phyloP scores from a whole-genome alignment of 768 basidiomycete species.

The Xerocomellus chrysenteron region DNA sequence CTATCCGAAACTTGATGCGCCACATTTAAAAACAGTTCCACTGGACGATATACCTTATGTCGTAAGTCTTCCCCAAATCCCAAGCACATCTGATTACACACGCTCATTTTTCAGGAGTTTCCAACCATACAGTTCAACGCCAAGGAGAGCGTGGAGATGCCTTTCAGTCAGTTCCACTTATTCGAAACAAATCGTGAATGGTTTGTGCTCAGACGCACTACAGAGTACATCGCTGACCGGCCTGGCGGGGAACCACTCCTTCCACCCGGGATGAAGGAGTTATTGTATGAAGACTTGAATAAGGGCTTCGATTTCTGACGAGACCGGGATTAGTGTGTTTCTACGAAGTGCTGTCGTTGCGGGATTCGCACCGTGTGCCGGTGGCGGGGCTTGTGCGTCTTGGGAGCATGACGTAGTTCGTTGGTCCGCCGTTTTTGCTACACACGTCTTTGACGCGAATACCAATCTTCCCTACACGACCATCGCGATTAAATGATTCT shows the following conservation, averaged over 20 bases:
- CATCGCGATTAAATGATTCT: background rate
- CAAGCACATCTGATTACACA: background rate
- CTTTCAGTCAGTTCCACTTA: constrained; percentile 66
- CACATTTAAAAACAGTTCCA: constrained; percentile 40
- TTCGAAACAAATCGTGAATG: background rate
- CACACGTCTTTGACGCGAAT: background rate
- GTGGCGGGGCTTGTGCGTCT: too few relatives aligned
- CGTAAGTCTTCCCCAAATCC: constrained; percentile 39
- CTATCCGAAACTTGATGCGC: background rate
- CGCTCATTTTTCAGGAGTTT: constrained; percentile 55
- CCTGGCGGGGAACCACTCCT: constrained; percentile 62
- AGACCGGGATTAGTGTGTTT: background rate
- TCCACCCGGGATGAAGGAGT: constrained; percentile 87
- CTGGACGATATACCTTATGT: constrained; percentile 73
- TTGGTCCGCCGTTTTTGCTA: too few relatives aligned
- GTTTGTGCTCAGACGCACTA: background rate
- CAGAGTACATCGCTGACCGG: constrained; percentile 50
- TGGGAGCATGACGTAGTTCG: too few relatives aligned
- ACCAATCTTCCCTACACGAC: background rate
- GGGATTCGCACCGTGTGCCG: background rate
- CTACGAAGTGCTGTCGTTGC: background rate
- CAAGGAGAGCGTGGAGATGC: constrained; percentile 96
- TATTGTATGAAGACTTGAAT: constrained; percentile 83
- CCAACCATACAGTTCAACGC: constrained; percentile 88
- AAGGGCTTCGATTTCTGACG: constrained; percentile 66